Base-by-base conservation (phyloP, 1,139 yeast genomes). In the Taphrina wiesneri region DNA sequence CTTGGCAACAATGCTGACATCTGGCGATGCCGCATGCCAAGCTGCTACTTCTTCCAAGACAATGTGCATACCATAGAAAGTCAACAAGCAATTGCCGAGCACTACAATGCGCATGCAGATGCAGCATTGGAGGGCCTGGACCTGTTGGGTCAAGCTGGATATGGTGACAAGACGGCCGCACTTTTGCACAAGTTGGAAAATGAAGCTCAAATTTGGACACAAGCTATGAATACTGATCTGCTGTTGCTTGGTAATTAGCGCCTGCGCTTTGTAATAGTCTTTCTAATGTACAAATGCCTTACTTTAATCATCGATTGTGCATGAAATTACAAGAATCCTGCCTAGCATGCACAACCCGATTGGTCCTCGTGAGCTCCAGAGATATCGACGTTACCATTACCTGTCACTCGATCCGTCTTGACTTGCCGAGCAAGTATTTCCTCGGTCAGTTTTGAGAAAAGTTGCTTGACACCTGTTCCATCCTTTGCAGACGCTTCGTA, bases 401-500 rank as follows among this genome's bases (percentile, higher is more conserved):
- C 54, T 21, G 19, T 17, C 9, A 15, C 36, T 23, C 13, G 4
- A 11, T 11, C 11, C 15, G 26, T 25, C 54, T 13, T 54, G 26
- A 32, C 46, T 26, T 54, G 46, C 25, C 9, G n/a, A 5, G 34
- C 59, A n/a, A 60, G 49, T n/a, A 60, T 39, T 23, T 51, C 43
- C 21, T 51, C 52, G 30, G 64, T 60, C 64, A 60, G 26, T 13
- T 41, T 60, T 7, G 30, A 26, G 21, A 60, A 60, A 30, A 60
- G n/a, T 15, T 28, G 17, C 19, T 32, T 28, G 41, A 60, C 64
- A 17, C 39, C 47, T 5, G 34, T 26, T 21, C 47, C 47, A 5
- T 60, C 57, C 52, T 60, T 60, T 28, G 64, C 64, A 41, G 56
- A 45, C 17, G 32, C 57, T 25, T 60, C 64, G 19, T 17, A 51